Evolutionary conservation across 1,139 yeast species (phyloP), one percentile per base, ranked within the genome.

Genomic region (Hansenula lynferdii): DNA sequence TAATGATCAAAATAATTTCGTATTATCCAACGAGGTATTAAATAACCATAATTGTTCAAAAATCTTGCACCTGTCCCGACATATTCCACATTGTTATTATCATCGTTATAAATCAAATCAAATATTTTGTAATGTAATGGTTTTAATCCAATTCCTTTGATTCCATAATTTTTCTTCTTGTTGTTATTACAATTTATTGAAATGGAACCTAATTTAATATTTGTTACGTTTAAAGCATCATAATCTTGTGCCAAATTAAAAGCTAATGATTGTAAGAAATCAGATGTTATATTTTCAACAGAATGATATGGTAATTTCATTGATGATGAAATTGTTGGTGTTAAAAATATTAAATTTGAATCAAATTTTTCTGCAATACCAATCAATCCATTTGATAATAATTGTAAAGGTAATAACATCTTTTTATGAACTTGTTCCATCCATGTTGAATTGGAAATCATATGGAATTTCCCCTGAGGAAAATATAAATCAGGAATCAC

Each of bases 391-490:
- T 72, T 69, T 3, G 77, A 67, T 28, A 82, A 61, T 25, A 83
- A 56, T 38, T 71, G 71, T 35, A 78, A 54, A 22, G 80, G 79
- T 3, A 73, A 63, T 31, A 69, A 48, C 8, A 70, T 42, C 41
- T 80, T 68, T 21, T 73, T 70, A 44, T 67, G 64, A 30, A 80
- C 47, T 31, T 69, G 50, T 20, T 69, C 66, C 10, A 62, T 57
- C 87, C 87, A 80, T 6, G 76, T 69, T 8, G 66, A 63, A 12
- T 69, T 60, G 2, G 75, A 56, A n/a, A 78, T 62, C 34, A 75
- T 67, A 49, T 82, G 87, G 15, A 81, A 63, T 1, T 89, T 87
- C 0, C 89, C 90, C 2, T 79, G 61, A 3, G 86, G 85, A 59
- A 77, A 80, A 51, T 72, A 76, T 43, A 80, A 61, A 48, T 73